A percentile compares a stretch with the other conserved stretches of the same genome.
These are phyloP conservation scores for Hypoxylon sp. DNA, from an alignment of 2,329 filamentous ascomycete genomes.

Conservation along the genomic window DNA sequence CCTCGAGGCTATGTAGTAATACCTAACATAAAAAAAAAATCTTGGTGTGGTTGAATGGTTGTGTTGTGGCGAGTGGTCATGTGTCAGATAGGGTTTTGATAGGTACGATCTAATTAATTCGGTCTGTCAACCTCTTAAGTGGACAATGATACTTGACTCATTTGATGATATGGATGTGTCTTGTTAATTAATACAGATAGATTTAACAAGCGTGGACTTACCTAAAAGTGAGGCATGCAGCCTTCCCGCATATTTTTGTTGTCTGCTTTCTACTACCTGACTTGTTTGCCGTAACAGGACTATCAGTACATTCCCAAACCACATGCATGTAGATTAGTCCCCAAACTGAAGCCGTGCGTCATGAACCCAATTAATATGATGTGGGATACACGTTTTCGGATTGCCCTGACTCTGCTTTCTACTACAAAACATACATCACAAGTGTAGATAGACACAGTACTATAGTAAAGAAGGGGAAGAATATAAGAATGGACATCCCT, in stretches of 20 bases:
- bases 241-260: slow-evolving; percentile 35
- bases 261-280: slow-evolving; percentile 24
- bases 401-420: slow-evolving; percentile 24
- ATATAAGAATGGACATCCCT: slow-evolving; percentile 17
- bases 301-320: slow-evolving; percentile 37
- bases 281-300: slow-evolving; percentile 38
- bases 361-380: slow-evolving; percentile 35
- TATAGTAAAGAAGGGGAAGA: slow-evolving; percentile 28
- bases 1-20: slow-evolving; percentile 23
- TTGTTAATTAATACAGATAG: slow-evolving; percentile 20
- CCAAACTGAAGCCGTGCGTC: slow-evolving; percentile 4
- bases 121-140: slow-evolving; percentile 22
- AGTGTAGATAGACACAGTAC: slow-evolving; percentile 24
- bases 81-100: slow-evolving; percentile 29
- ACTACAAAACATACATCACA: slow-evolving; percentile 9
- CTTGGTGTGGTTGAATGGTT: slow-evolving; percentile 33
- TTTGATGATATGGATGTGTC: slow-evolving; percentile 19
- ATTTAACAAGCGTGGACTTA: slow-evolving; percentile 21
- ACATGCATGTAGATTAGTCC: slow-evolving; percentile 39
- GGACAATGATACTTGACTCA: slow-evolving; percentile 33
- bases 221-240: slow-evolving; percentile 33
- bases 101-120: slow-evolving; percentile 31
- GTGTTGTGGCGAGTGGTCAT: slow-evolving; percentile 36
- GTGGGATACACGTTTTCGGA: slow-evolving; percentile 32
- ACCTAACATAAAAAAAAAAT: slow-evolving; percentile 24